Base-by-base conservation (phyloP, 306 rosid genomes). In the Sechiopsis laciniata region DNA sequence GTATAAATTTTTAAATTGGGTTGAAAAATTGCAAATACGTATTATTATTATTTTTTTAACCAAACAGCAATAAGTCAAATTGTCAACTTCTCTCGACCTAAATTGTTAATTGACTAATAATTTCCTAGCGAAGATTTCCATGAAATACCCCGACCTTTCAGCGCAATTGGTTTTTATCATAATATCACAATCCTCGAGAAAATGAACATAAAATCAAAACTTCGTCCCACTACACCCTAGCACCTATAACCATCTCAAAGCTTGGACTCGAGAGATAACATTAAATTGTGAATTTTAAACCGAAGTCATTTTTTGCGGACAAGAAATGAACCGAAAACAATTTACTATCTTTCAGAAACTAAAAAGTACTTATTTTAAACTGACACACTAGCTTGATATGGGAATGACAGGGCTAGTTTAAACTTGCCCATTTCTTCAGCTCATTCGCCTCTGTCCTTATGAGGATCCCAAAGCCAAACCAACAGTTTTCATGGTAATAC, bases 391-490 rank as follows among this genome's bases (percentile, higher is more conserved):
- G 26, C 16, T 64, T 61, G 8, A 40, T 40, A 35, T 65, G 32
- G 29, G 16, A 65, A 40, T 37, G 71, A 15, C 6, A 65, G 32
- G 69, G 69, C 48, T 42, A 65, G 14, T 65, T 65, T 17, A 65
- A 46, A 9, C 14, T 13, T 51, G 12, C 55, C 35, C 17, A 45
- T 19, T 64, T 66, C 11, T 40, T 66, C 10, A 42, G 35, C 72
- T 42, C 24, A 66, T 66, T 42, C 17, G 5, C 17, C 55, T 45
- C 55, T 66, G 32, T 66, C 54, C 32, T 1, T 45, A 42, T 46
- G 55, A 66, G 55, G 55, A 16, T n/a, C 15, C 70, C 70, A 37
- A 45, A 42, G 54, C 32, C 72, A 66, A 45, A 37, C 70, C 70
- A n/a, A 63, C 46, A 63, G 51, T 63, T 66, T 65, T 66, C 72